Conservation (phyloP, 441 rosid genomes). For the Syzygium malaccense region DNA sequence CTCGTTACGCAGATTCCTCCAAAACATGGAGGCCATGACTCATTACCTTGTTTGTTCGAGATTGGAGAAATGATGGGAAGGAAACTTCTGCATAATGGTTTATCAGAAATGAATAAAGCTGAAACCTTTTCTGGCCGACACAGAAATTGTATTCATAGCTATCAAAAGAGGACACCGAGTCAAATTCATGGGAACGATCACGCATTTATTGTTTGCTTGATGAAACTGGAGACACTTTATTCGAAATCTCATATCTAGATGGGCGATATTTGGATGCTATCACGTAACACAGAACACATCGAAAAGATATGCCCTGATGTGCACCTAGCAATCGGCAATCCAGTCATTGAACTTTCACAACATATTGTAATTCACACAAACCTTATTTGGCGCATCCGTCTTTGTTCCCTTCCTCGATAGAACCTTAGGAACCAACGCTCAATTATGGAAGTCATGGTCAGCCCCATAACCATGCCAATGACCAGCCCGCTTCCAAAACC, state of each 20-base stretch:
- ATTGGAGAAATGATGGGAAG: neutral
- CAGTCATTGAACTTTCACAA: neutral
- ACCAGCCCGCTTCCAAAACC: too few relatives aligned
- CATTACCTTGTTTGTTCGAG: neutral
- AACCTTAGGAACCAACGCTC: neutral
- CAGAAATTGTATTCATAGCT: neutral
- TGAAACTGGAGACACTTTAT: neutral
- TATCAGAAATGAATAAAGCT: too few relatives aligned
- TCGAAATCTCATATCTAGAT: accelerated
- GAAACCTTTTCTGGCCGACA: neutral
- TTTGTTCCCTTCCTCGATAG: neutral
- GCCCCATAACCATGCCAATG: neutral
- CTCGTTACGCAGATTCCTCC: neutral
- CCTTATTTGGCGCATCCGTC: neutral
- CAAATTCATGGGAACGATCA: neutral
- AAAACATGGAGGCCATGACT: neutral
- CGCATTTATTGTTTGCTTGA: neutral
- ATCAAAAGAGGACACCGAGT: neutral
- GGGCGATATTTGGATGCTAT: neutral
- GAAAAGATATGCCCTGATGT: neutral
- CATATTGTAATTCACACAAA: neutral
- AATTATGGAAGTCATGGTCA: neutral
- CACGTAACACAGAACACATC: accelerated
- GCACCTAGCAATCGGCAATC: neutral
- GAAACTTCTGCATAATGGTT: neutral